Percentiles rank a stretch among this genome's conserved stretches.
phyloP scores from a whole-genome alignment of 2,329 filamentous ascomycete genomes.

The Trichoderma citrinoviride region DNA sequence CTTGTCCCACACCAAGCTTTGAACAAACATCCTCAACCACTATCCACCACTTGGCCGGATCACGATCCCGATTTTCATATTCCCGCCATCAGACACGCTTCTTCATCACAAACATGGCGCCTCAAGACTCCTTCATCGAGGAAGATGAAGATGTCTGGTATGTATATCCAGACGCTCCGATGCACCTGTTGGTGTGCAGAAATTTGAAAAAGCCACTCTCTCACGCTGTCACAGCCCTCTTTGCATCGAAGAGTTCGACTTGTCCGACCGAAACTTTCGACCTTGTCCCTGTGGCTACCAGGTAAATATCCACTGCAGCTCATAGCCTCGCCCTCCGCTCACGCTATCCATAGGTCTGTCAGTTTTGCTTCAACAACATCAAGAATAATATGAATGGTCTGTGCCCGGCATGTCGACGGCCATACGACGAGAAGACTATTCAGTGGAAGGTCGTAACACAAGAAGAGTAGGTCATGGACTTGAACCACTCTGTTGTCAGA shows the following conservation, averaged over 20 bases:
- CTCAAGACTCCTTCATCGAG: constrained; percentile 68
- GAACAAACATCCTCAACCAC: constrained; percentile 27
- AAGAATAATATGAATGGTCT: constrained; percentile 97
- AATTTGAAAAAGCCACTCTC: constrained; percentile 23
- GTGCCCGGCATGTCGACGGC: constrained; percentile 93
- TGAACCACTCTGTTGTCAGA: not conserved
- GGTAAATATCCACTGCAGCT: constrained; percentile 51
- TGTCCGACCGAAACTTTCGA: constrained; percentile 94
- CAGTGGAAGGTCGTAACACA: constrained; percentile 92
- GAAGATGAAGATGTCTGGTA: constrained; percentile 71
- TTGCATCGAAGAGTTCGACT: constrained; percentile 98
- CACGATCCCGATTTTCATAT: constrained; percentile 19
- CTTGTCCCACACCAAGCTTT: constrained; percentile 20
- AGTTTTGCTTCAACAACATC: constrained; percentile 99
- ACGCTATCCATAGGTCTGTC: constrained; percentile 71
- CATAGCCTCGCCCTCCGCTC: not conserved
- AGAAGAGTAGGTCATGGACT: constrained; percentile 73
- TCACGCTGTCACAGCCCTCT: constrained; percentile 66
- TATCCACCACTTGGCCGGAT: constrained; percentile 23
- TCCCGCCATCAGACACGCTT: not conserved
- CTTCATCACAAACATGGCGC: constrained; percentile 51
- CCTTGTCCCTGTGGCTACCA: constrained; percentile 98
- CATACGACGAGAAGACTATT: constrained; percentile 96
- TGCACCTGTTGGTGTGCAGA: constrained; percentile 4
- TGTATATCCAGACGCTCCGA: constrained; percentile 28